Evolutionary conservation across 257 asterid species (phyloP).

Genomic region (Solanum gracilifrons): DNA sequence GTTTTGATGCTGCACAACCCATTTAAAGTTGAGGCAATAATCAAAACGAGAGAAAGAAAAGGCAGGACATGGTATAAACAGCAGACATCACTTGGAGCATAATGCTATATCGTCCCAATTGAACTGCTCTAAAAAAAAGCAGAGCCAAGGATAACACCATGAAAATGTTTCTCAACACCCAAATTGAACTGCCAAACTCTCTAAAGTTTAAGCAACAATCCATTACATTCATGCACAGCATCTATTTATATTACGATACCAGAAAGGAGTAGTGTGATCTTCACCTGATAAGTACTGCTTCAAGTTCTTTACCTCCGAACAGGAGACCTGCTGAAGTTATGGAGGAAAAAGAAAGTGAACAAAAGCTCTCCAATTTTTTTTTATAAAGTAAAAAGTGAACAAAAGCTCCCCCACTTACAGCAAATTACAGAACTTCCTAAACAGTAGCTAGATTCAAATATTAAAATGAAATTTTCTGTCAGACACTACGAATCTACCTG

Average conservation of each 20-base stretch:
- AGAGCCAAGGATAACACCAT: background rate
- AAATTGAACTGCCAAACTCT: background rate
- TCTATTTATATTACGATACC: background rate
- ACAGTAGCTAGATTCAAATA: background rate
- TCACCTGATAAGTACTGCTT: background rate
- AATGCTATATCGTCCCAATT: background rate
- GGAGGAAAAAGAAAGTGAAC: background rate
- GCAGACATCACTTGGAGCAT: background rate
- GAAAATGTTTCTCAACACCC: background rate
- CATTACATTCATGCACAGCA: background rate
- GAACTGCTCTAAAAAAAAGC: background rate
- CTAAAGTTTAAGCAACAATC: background rate
- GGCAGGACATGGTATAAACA: background rate
- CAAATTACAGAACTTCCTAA: background rate
- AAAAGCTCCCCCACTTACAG: background rate
- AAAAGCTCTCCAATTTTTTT: background rate
- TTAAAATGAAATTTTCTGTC: background rate
- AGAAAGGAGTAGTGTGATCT: background rate
- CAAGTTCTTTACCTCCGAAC: conserved; percentile 35
- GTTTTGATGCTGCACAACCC: background rate
- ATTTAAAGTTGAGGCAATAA: background rate
- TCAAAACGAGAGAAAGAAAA: background rate
- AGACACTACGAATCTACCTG: conserved; percentile 22
- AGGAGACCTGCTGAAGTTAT: conserved; percentile 42
- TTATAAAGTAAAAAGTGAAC: background rate